Conservation (phyloP, 352 stramenopile species). For the Globisporangium nodosum region DNA sequence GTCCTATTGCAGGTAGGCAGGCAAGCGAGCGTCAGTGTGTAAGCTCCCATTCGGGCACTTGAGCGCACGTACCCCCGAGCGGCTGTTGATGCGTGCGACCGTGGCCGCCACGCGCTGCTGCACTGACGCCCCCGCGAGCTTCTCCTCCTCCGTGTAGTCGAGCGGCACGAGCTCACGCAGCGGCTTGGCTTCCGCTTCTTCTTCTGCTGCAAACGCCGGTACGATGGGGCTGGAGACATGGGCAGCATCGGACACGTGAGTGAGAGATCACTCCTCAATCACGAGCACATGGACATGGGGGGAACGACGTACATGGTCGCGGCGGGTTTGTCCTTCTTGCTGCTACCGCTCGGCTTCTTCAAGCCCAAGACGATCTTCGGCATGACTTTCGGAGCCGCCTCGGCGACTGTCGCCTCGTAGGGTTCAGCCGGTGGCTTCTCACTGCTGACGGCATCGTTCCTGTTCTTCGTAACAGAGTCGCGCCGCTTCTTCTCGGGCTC, state of each 20-base stretch:
- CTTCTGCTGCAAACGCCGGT: slow-evolving; percentile 31
- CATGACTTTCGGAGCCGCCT: slow-evolving; percentile 6
- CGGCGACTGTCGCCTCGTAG: not conserved
- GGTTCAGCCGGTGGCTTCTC: not conserved
- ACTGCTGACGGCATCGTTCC: slow-evolving; percentile 2
- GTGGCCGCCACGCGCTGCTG: slow-evolving; percentile 26
- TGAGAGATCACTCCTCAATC: not conserved
- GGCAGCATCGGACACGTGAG: not conserved
- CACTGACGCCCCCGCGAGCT: slow-evolving; percentile 14
- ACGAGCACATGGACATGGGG: no score
- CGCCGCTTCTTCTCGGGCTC: not conserved
- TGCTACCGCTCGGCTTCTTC: slow-evolving; percentile 19
- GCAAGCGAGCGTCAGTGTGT: no score
- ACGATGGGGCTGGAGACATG: slow-evolving; percentile 7
- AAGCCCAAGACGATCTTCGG: slow-evolving; percentile 46
- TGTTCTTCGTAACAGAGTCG: slow-evolving; percentile 10
- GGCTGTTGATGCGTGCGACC: slow-evolving; percentile 32
- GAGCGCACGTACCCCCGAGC: slow-evolving; percentile 17
- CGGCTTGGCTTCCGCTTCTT: slow-evolving; percentile 33
- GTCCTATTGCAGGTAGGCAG: slow-evolving; percentile 11
- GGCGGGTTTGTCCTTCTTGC: slow-evolving; percentile 34
- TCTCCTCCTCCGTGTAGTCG: slow-evolving; percentile 49
- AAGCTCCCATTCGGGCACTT: no score
- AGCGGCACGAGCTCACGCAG: slow-evolving; percentile 36
- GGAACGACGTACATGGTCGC: slow-evolving; percentile 16